Conservation (phyloP, 2,329 filamentous ascomycete genomes). For the Fusarium sp. region DNA sequence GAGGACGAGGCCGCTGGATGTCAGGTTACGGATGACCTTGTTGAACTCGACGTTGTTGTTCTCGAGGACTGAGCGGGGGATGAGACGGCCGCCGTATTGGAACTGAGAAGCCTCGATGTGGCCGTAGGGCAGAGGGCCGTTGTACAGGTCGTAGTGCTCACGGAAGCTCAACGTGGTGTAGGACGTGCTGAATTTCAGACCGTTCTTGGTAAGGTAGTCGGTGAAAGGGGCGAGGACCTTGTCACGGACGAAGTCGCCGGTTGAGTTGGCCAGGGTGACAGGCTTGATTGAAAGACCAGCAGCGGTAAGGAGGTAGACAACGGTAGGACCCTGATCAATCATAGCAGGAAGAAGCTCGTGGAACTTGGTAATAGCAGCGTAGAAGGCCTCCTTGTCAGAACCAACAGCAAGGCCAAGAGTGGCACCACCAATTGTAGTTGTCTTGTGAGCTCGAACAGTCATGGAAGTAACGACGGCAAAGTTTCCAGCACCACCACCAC, state of each 20-base stretch:
- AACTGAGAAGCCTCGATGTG: conserved; percentile 49
- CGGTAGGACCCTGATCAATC: conserved; percentile 62
- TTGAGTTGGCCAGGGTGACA: conserved; percentile 60
- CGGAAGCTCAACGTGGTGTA: conserved; percentile 48
- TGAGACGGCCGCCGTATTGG: conserved; percentile 58
- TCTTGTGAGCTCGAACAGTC: conserved; percentile 64
- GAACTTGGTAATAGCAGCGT: conserved; percentile 41
- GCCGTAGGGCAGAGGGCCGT: conserved; percentile 56
- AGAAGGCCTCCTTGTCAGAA: conserved; percentile 33
- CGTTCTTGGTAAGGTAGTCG: conserved; percentile 21
- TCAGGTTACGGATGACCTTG: conserved; percentile 43
- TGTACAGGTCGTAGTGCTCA: conserved; percentile 58
- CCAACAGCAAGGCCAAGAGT: conserved; percentile 41
- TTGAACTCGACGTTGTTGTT: conserved; percentile 49
- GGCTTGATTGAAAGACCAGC: conserved; percentile 57
- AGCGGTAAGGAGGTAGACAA: conserved; percentile 53
- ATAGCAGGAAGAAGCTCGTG: conserved; percentile 52
- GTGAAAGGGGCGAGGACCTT: conserved; percentile 55
- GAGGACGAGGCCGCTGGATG: conserved; percentile 34
- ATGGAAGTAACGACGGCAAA: conserved; percentile 69
- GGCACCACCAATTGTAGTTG: conserved; percentile 52
- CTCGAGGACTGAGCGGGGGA: conserved; percentile 54
- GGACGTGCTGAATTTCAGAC: conserved; percentile 31
- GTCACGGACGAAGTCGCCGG: conserved; percentile 54
- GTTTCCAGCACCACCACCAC: conserved; percentile 70